Percentiles rank a stretch among this genome's conserved stretches.
These are phyloP conservation scores for Phytopythium oedochilum DNA, from an alignment of 352 stramenopile species.

Conservation along the genomic window DNA sequence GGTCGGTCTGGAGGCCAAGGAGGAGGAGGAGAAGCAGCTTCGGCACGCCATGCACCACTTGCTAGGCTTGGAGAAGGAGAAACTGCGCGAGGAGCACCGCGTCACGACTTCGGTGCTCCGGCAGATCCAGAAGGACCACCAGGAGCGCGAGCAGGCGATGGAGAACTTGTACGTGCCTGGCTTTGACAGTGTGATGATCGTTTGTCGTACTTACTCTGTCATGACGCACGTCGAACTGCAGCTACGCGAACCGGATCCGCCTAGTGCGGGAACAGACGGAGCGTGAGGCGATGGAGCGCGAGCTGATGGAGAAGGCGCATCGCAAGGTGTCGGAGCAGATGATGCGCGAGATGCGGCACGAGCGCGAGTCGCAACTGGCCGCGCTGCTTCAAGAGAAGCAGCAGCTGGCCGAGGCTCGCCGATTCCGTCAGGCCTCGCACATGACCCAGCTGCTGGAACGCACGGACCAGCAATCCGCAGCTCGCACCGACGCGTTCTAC, in stretches of 20 bases:
- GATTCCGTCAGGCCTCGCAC: constrained; percentile 40
- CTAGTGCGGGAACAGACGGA: constrained; percentile 58
- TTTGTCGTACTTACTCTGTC: background rate
- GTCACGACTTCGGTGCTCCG: constrained; percentile 39
- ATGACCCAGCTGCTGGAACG: constrained; percentile 35
- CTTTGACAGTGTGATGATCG: no score
- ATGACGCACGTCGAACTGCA: constrained; percentile 2
- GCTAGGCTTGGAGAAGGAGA: constrained; percentile 59
- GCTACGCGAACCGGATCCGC: constrained; percentile 64
- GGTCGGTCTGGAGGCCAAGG: constrained; percentile 52
- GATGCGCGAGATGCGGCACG: constrained; percentile 56
- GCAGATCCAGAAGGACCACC: constrained; percentile 59
- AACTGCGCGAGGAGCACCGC: constrained; percentile 57
- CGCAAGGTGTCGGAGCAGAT: constrained; percentile 60
- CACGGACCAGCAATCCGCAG: constrained; percentile 23
- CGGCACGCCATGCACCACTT: constrained; percentile 63
- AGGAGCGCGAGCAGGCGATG: constrained; percentile 47
- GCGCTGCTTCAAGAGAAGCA: constrained; percentile 50
- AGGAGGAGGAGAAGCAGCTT: constrained; percentile 62
- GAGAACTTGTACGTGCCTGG: constrained; percentile 46
- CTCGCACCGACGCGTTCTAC: constrained; percentile 55
- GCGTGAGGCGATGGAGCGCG: constrained; percentile 50
- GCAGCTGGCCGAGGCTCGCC: constrained; percentile 56
- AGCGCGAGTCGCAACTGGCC: constrained; percentile 48
- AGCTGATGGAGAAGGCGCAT: constrained; percentile 67